Base-by-base conservation (phyloP, 495 filamentous ascomycete genomes). In the Lasiosphaeriaceae sp. region DNA sequence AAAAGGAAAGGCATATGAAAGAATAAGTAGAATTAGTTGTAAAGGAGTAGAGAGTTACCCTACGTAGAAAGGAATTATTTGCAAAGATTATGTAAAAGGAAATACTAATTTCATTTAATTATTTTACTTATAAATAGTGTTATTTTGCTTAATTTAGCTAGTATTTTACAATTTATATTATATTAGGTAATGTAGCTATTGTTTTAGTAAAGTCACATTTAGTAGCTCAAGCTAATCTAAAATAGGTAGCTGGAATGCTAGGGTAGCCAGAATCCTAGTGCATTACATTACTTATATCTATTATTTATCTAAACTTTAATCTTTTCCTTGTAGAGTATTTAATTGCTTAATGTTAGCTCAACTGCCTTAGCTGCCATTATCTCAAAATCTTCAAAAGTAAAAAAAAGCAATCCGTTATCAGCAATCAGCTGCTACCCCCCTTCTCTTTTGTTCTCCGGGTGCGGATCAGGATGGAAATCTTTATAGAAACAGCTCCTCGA, bases 361-460 rank as follows among this genome's bases (percentile, higher is more conserved):
- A 92, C 86, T 3, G 84, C 88, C 72, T 91, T 90, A 62, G 72
- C 74, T 3, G 87, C 88, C 7, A 90, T 91, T 64, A 86, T 85
- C 57, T 90, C 88, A 66, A 96, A 91, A 47, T 87, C 86, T 65
- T 92, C 89, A 73, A 88, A 92, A 0, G 88, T 87, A 67, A 86
- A 83, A 52, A 95, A 70, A 31, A 80, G 80, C 58, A 92, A 73
- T 4, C 88, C 86, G 67, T 87, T 90, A 55, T 90, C 83, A 1
- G 81, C 80, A 66, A 93, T 92, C 75, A 96, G 83, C 67, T 80
- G 80, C 77, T 87, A 84, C 90, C 92, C 57, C 82, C 72, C 62
- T 81, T 80, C 70, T 96, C 90, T 60, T 90, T 92, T 46, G 90
- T 93, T 12, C 91, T 92, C 59, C 90, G 77, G 60, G 96, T 76